phyloP scores from a whole-genome alignment of 2,329 filamentous ascomycete genomes.

The Alternaria alternata region DNA sequence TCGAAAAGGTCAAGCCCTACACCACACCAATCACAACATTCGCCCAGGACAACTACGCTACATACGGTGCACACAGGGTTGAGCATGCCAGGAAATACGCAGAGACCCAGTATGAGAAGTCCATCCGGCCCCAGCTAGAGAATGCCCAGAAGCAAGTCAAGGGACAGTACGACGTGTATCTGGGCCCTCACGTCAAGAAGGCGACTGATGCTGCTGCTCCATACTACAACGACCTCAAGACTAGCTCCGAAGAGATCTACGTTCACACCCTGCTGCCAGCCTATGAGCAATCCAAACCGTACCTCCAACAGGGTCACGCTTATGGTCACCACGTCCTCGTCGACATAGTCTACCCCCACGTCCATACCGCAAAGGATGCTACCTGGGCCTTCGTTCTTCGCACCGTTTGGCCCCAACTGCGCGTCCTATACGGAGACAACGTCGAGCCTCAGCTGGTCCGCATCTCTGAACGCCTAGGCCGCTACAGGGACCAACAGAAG shows the following conservation, averaged over 20 bases:
- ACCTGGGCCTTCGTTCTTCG: constrained; percentile 75
- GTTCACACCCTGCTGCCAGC: constrained; percentile 77
- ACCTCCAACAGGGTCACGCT: constrained; percentile 73
- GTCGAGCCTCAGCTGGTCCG: constrained; percentile 94
- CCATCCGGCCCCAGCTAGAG: constrained; percentile 76
- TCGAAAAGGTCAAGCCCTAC: constrained; percentile 80
- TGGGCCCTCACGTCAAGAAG: constrained; percentile 78
- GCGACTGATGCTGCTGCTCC: constrained; percentile 68
- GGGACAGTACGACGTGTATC: constrained; percentile 71
- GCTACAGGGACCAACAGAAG: constrained; percentile 72
- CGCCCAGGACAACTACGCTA: constrained; percentile 66
- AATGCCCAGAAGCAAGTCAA: constrained; percentile 69
- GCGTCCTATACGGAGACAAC: constrained; percentile 84
- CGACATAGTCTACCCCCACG: constrained; percentile 75
- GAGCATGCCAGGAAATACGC: constrained; percentile 72
- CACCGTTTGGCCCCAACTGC: constrained; percentile 81
- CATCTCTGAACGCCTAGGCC: constrained; percentile 87
- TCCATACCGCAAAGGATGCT: constrained; percentile 74
- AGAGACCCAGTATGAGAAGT: constrained; percentile 78
- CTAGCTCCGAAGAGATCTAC: constrained; percentile 72
- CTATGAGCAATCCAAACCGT: constrained; percentile 77
- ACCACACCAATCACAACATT: constrained; percentile 71
- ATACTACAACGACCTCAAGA: constrained; percentile 73
- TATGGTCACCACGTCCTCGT: constrained; percentile 72
- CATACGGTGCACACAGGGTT: constrained; percentile 78